phyloP scores from a whole-genome alignment of 2,329 filamentous ascomycete species.

The Fusarium sp. region DNA sequence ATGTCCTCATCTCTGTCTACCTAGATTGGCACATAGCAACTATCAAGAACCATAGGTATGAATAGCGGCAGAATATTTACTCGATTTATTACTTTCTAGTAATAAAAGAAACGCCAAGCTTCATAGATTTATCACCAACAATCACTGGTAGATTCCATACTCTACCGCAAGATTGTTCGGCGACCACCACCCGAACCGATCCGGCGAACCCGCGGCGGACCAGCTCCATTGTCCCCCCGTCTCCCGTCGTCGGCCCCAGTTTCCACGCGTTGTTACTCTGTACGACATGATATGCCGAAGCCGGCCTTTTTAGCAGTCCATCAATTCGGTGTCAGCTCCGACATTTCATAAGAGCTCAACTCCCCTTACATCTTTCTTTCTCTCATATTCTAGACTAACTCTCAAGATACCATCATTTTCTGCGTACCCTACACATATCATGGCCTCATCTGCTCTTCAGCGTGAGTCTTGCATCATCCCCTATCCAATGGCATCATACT shows the following conservation, averaged over 20 bases:
- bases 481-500: not conserved
- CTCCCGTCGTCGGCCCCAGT: constrained; percentile 23
- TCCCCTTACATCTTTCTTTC: not conserved
- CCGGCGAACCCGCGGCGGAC: not conserved
- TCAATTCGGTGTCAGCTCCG: constrained; percentile 8
- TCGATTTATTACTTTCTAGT: not conserved
- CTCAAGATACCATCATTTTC: not conserved
- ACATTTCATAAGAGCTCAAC: constrained; percentile 31
- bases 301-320: constrained; percentile 19
- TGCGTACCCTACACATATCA: constrained; percentile 1
- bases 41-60: not conserved
- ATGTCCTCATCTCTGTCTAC: not conserved
- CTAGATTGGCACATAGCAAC: not conserved
- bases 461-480: constrained; percentile 24
- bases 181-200: constrained; percentile 21
- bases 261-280: constrained; percentile 24
- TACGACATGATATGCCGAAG: constrained; percentile 27
- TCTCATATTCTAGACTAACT: not conserved
- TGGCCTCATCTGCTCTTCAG: constrained; percentile 44
- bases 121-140: not conserved
- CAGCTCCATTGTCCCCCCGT: not conserved
- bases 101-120: not conserved
- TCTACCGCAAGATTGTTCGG: not conserved
- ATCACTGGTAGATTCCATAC: no score
- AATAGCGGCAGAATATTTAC: not conserved